A percentile compares a stretch with the other conserved stretches of the same genome.
Evolutionary conservation across 2,329 filamentous ascomycete genomes (phyloP).

Genomic region (Proliferodiscus dingleyae): DNA sequence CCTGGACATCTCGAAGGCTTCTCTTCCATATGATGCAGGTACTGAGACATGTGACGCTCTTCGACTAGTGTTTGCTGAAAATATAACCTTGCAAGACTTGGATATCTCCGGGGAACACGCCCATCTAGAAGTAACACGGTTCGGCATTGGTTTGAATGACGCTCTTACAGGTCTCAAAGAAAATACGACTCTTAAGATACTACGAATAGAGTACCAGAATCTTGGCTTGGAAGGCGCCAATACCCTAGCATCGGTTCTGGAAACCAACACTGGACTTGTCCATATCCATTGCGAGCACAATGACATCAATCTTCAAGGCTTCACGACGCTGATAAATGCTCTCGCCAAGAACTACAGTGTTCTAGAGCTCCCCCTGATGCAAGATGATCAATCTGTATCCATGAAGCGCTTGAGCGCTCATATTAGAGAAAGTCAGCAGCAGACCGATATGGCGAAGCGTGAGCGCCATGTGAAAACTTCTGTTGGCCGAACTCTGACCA

Average conservation of each 20-base stretch:
- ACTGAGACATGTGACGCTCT: conserved; percentile 62
- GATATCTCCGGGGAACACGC: conserved; percentile 70
- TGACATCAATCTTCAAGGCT: conserved; percentile 64
- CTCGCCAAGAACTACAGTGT: conserved; percentile 61
- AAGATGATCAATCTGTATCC: conserved; percentile 54
- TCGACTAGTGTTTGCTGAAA: conserved; percentile 60
- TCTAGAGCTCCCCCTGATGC: conserved; percentile 58
- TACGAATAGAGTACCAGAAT: conserved; percentile 64
- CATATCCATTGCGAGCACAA: conserved; percentile 70
- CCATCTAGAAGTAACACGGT: conserved; percentile 63
- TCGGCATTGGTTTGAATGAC: conserved; percentile 63
- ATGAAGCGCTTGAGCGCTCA: conserved; percentile 44
- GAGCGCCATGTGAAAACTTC: conserved; percentile 23
- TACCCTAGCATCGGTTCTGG: conserved; percentile 63
- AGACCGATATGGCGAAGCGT: conserved; percentile 12
- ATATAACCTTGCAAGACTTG: conserved; percentile 59
- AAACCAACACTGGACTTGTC: conserved; percentile 55
- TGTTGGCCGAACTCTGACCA: conserved; percentile 27
- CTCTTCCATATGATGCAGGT: conserved; percentile 63
- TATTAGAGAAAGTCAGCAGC: conserved; percentile 23
- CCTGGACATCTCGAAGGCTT: conserved; percentile 66
- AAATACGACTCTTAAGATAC: conserved; percentile 56
- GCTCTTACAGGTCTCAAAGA: conserved; percentile 59
- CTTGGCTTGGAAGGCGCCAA: conserved; percentile 65
- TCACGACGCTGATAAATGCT: conserved; percentile 64